A percentile compares a stretch with the other conserved stretches of the same genome.
These are phyloP conservation scores for Phaeosphaeria sp. DNA, from an alignment of 2,329 filamentous ascomycete species.

Conservation along the genomic window DNA sequence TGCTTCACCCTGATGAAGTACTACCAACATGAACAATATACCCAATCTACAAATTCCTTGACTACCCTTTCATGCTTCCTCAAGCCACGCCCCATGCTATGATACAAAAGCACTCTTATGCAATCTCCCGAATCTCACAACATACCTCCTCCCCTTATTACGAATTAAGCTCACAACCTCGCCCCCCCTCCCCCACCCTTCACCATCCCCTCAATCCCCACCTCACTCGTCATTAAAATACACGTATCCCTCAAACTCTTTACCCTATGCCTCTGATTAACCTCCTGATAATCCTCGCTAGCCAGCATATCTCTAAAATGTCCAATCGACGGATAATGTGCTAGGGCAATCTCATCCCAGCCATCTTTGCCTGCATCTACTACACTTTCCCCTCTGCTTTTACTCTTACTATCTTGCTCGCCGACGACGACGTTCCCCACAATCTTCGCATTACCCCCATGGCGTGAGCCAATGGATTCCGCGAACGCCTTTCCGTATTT, in stretches of 20 bases:
- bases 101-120: no score
- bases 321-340: conserved; percentile 67
- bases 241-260: conserved; percentile 60
- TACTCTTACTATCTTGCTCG: no score
- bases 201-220: conserved; percentile 41
- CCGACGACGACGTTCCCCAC: conserved; percentile 51
- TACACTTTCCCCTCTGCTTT: background rate
- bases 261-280: conserved; percentile 62
- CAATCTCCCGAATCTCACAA: no score
- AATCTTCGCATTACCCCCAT: conserved; percentile 67
- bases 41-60: no score
- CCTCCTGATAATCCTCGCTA: conserved; percentile 64
- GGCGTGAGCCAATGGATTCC: conserved; percentile 56
- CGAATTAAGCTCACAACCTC: no score
- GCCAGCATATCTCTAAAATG: conserved; percentile 69
- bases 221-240: conserved; percentile 62
- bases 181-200: conserved; percentile 1
- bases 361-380: conserved; percentile 20
- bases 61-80: no score
- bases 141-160: no score
- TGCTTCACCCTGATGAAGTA: no score
- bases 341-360: conserved; percentile 71
- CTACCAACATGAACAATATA: no score
- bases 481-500: conserved; percentile 65
- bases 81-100: no score